Conservation (phyloP, 306 rosid species). For the Rosa rugosa region DNA sequence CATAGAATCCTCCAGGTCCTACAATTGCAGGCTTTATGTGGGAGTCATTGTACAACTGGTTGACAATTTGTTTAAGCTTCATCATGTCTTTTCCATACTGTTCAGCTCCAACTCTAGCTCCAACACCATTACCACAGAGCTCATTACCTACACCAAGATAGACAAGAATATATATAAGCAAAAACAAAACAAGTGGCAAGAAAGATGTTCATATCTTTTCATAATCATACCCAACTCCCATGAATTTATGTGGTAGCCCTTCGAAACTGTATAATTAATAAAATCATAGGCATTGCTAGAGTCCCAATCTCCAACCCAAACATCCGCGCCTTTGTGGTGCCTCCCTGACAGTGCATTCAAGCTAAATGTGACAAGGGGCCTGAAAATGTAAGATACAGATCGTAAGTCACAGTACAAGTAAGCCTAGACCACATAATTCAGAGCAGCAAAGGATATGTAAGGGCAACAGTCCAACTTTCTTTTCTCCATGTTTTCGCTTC, state of each 20-base stretch:
- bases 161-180: slow-evolving; percentile 28
- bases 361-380: slow-evolving; percentile 79
- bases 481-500: background rate
- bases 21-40: slow-evolving; percentile 56
- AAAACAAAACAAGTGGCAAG: slow-evolving; percentile 8
- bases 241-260: slow-evolving; percentile 73
- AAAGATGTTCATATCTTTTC: slow-evolving; percentile 22
- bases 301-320: slow-evolving; percentile 95
- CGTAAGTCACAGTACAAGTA: background rate
- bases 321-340: slow-evolving; percentile 35
- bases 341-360: slow-evolving; percentile 92
- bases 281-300: slow-evolving; percentile 59
- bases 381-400: slow-evolving; percentile 38
- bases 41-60: slow-evolving; percentile 47
- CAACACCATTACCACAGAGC: slow-evolving; percentile 81
- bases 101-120: slow-evolving; percentile 68
- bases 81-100: slow-evolving; percentile 86
- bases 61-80: slow-evolving; percentile 52
- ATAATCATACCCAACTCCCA: slow-evolving; percentile 84
- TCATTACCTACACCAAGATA: slow-evolving; percentile 67
- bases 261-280: slow-evolving; percentile 67
- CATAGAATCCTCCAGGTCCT: slow-evolving; percentile 94
- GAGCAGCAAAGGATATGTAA: background rate
- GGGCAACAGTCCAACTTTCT: background rate
- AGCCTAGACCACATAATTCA: background rate